Evolutionary conservation across 2,329 filamentous ascomycete species (phyloP).

Genomic region (Anthostomella pinea): DNA sequence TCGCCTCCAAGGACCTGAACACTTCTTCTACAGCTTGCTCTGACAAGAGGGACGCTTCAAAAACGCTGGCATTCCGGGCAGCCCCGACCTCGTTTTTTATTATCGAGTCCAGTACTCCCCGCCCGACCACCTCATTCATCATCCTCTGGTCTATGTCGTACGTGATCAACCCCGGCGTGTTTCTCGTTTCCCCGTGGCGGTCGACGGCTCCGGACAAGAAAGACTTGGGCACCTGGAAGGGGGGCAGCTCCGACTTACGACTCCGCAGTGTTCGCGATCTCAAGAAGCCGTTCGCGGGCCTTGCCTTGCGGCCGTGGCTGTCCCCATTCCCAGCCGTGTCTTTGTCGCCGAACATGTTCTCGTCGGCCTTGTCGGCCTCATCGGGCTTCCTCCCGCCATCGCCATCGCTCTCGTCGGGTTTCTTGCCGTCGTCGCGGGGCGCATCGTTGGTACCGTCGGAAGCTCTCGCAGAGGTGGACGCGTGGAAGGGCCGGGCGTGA

Average conservation of each 20-base stretch:
- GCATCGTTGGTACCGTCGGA: constrained; percentile 16
- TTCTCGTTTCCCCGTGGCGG: constrained; percentile 33
- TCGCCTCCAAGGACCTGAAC: constrained; percentile 6
- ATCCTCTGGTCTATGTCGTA: constrained; percentile 11
- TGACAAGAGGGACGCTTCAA: constrained; percentile 15
- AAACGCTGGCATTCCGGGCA: too few relatives aligned
- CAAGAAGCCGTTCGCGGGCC: constrained; percentile 14
- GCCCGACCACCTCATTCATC: too few relatives aligned
- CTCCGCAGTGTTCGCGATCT: constrained; percentile 22
- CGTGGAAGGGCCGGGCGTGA: constrained; percentile 23
- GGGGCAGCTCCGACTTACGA: constrained; percentile 43
- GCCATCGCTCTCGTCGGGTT: constrained; percentile 18
- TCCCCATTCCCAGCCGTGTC: constrained; percentile 17
- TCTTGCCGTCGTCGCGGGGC: constrained; percentile 23
- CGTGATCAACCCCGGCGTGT: constrained; percentile 5
- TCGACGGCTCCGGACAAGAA: constrained; percentile 54
- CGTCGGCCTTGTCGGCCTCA: constrained; percentile 12
- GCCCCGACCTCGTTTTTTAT: too few relatives aligned
- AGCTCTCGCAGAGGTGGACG: constrained; percentile 15
- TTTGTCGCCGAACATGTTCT: constrained; percentile 24
- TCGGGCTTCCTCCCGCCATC: too few relatives aligned
- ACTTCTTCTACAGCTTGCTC: constrained; percentile 7
- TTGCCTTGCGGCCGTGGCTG: constrained; percentile 25
- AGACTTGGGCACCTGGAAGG: constrained; percentile 52
- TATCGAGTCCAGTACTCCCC: too few relatives aligned